phyloP scores from a whole-genome alignment of 2,329 filamentous ascomycete genomes.

The Fusarium lateritium region DNA sequence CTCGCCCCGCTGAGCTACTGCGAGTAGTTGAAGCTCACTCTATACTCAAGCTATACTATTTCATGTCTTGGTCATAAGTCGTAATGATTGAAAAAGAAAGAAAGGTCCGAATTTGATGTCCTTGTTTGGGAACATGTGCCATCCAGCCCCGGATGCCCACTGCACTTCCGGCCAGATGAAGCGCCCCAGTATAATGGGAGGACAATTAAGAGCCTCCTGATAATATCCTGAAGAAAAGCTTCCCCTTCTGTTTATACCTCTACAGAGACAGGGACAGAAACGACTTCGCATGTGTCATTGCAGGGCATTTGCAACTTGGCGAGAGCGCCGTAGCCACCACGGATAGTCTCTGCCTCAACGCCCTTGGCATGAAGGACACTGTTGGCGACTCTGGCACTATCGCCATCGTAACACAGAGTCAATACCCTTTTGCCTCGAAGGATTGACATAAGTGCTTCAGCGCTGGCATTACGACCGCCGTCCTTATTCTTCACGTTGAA shows the following conservation, averaged over 20 bases:
- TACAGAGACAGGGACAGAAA: slow-evolving; percentile 41
- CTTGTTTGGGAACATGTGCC: background rate
- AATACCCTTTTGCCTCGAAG: slow-evolving; percentile 59
- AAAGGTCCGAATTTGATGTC: slow-evolving; percentile 5
- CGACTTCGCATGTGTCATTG: slow-evolving; percentile 45
- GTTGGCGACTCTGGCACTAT: slow-evolving; percentile 68
- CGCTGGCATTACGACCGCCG: slow-evolving; percentile 48
- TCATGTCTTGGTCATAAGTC: slow-evolving; percentile 24
- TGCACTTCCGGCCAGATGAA: slow-evolving; percentile 40
- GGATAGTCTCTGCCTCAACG: slow-evolving; percentile 61
- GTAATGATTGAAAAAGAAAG: slow-evolving; percentile 9
- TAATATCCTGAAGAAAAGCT: background rate
- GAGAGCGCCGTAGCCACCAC: slow-evolving; percentile 57
- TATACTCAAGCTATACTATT: slow-evolving; percentile 23
- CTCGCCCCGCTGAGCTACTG: background rate
- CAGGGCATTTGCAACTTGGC: slow-evolving; percentile 48
- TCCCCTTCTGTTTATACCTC: slow-evolving; percentile 35
- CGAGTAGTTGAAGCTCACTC: slow-evolving; percentile 41
- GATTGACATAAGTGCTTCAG: slow-evolving; percentile 48
- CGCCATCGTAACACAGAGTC: slow-evolving; percentile 67
- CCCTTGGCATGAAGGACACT: slow-evolving; percentile 68
- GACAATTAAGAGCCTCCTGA: background rate
- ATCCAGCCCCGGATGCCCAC: slow-evolving; percentile 43
- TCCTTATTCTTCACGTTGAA: slow-evolving; percentile 55
- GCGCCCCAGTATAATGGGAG: background rate